Evolutionary conservation across 1,284 basidiomycete species (phyloP), one percentile per base, ranked within the genome.

Genomic region (Ustilago trichophora): DNA sequence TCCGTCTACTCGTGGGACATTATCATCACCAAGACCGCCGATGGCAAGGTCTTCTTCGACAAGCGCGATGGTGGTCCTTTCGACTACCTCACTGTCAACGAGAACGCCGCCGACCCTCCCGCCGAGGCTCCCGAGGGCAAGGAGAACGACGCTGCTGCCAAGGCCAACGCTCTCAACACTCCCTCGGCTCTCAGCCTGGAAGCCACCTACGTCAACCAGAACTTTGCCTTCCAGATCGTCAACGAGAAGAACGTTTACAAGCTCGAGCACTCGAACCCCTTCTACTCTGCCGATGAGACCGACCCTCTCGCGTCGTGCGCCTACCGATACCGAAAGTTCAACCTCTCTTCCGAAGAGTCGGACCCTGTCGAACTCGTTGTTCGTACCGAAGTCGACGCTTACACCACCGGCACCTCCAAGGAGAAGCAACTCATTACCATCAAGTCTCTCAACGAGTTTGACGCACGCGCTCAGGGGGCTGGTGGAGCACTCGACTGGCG

Each of bases 1-100:
- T 94, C 93, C 13, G 91, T 97, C 59, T 95, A 98, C 84, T 95
- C 96, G 21, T 99, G 96, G 96, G 96, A 99, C 82, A 93, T 99
- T 65, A 91, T 98, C 68, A 90, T 98, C 73, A 87, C 93, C 45
- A 89, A 92, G 47, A 92, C 96, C 79, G 73, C 69, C 49, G 93
- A 93, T 34, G 89, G 93, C 84, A 92, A 90, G 82, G 84, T 99
- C 21, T 98, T 92, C 86, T 88, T 99, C 71, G 96, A 99, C 86
- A 98, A 99, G 84, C 91, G 96, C 56, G 81, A 82, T 33, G 94
- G 94, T 26, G 95, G 95, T 51, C 90, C 95, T 1, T 97, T 98
- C 75, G 87, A 99, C 83, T 96, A 91, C 49, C 89, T 98, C 58
- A 97, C 94, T 16, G 96, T 99, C 79, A 98, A 98, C 84, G 96